Percentiles rank a stretch among this genome's conserved stretches.
Conservation (phyloP, 371 early-diverging fungal genomes). For the Sporodiniella umbellata region DNA sequence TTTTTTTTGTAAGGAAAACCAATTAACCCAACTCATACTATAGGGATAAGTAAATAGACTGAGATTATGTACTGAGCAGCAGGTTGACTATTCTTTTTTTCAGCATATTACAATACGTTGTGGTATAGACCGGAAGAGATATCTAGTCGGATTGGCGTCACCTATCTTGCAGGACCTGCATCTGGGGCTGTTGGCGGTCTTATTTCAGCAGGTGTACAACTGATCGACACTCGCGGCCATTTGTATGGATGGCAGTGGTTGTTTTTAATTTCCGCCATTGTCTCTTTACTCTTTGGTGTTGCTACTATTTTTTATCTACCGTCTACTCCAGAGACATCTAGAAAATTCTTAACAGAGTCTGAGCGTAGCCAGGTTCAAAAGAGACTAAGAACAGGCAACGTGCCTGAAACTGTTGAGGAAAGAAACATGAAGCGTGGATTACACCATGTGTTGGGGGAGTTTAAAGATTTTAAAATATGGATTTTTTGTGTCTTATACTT, state of each 20-base stretch:
- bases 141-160: conserved; percentile 44
- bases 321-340: conserved; percentile 42
- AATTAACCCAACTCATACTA: no score
- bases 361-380: conserved; percentile 23
- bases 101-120: conserved; percentile 45
- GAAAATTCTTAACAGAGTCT: conserved; percentile 36
- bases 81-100: not conserved
- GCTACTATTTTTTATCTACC: conserved; percentile 39
- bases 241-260: conserved; percentile 53
- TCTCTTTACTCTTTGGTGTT: conserved; percentile 40
- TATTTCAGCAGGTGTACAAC: conserved; percentile 43
- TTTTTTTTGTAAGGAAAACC: not conserved
- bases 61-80: not conserved
- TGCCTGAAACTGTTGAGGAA: conserved; percentile 5
- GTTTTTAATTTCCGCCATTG: conserved; percentile 36
- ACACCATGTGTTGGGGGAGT: conserved; percentile 19
- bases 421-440: conserved; percentile 14
- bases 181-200: conserved; percentile 51
- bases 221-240: conserved; percentile 39
- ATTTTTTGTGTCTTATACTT: conserved; percentile 43
- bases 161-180: conserved; percentile 45
- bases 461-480: conserved; percentile 46
- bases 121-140: conserved; percentile 49
- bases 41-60: conserved; percentile 27
- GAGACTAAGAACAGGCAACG: conserved; percentile 10